Conservation (phyloP, 2,329 filamentous ascomycete species). For the Cercospora janseana region DNA sequence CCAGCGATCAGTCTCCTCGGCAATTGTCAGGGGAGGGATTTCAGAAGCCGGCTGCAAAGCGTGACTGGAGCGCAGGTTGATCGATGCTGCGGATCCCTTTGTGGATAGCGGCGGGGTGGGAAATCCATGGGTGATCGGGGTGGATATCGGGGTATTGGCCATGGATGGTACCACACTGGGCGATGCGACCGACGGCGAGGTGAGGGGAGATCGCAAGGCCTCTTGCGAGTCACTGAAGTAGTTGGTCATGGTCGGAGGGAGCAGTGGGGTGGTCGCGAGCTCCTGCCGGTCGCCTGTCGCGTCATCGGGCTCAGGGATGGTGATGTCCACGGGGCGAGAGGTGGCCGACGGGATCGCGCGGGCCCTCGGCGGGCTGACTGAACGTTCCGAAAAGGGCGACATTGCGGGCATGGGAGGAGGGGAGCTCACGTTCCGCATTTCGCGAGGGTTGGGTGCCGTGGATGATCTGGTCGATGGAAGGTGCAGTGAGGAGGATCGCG, state of each 20-base stretch:
- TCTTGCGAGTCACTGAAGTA: constrained; percentile 52
- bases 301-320: constrained; percentile 40
- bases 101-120: constrained; percentile 73
- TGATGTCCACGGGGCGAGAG: constrained; percentile 26
- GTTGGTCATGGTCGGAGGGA: constrained; percentile 75
- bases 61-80: constrained; percentile 53
- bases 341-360: constrained; percentile 18
- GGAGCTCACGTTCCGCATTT: constrained; percentile 39
- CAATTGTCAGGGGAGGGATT: constrained; percentile 63
- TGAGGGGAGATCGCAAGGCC: constrained; percentile 72
- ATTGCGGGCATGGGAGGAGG: constrained; percentile 31
- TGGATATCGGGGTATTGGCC: constrained; percentile 49
- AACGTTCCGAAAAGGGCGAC: constrained; percentile 15
- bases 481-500: constrained; percentile 64
- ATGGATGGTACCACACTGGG: constrained; percentile 46
- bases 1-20: constrained; percentile 58
- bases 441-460: constrained; percentile 38
- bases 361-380: constrained; percentile 21
- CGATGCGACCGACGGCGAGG: constrained; percentile 77
- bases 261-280: constrained; percentile 75
- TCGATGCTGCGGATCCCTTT: constrained; percentile 74
- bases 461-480: constrained; percentile 70
- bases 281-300: constrained; percentile 54
- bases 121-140: constrained; percentile 48
- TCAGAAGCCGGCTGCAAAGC: constrained; percentile 57